Base-by-base conservation (phyloP, 108 stramenopile genomes). In the Skeletonema grethae region DNA sequence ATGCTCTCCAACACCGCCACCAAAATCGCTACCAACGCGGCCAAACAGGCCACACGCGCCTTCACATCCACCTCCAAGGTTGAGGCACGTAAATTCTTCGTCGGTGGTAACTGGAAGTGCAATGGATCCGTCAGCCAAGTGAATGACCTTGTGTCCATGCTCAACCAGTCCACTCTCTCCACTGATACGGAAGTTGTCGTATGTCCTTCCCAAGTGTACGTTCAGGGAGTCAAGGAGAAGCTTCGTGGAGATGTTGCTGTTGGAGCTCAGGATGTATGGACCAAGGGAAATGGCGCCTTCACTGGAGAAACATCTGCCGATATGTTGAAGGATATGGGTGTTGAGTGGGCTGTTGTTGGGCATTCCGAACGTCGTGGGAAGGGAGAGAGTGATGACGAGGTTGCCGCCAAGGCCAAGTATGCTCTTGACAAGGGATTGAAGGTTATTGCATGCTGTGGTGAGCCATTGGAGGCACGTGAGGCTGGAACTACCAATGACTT, bases 91-190 rank as follows among this genome's bases (percentile, higher is more conserved):
- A 96, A 98, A 85, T 97, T 97, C 81, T 96, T 99, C 73, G 95
- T 99, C 28, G 98, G 98, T 9, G 98, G 98, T 41, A 99, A 99
- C 95, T 99, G 98, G 99, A 99, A 99, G 81, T 98, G 97, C 89
- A 99, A 99, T 70, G 95, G 95, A 16, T 91, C 96, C 43, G 86
- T 93, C 53, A 64, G 67, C 41, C 90, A 94, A 69, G 77, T 86
- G 35, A 84, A 85, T 29, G 93, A 95, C 48, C 90, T 97, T 25
- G 84, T 95, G 34, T 87, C 89, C 72, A 95, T 94, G 85, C 70
- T 98, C 57, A 96, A 98, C 84, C 93, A 95, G 69, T 88, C 83
- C 25, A 82, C 90, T 48, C 80, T 90, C 34, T 78, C 77, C 61
- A 78, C 88, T 16, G 86, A 96, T 41, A 96, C 95, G 56, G 95